Evolutionary conservation across 1,284 basidiomycete genomes (phyloP), one percentile per base, ranked within the genome.

Genomic region (Leccinum subrobustum): DNA sequence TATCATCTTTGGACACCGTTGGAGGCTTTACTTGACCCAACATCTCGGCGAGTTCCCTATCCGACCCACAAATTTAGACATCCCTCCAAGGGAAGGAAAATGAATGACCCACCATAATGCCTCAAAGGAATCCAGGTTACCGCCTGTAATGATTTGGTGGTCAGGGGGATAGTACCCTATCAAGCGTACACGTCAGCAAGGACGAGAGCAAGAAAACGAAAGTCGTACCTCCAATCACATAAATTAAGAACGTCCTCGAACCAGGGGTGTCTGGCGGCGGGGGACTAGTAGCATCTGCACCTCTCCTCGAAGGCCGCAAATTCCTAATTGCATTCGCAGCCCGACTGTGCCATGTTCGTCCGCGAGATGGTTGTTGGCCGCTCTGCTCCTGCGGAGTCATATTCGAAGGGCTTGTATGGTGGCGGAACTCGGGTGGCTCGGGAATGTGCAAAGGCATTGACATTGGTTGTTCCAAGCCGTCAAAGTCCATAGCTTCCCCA

Each of bases 141-240:
- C 85, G 29, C 90, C 89, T 5, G 87, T 88, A 52, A 95, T 85
- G 61, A 96, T 87, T 56, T 86, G 89, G 71, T 95, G 93, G 63
- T 91, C 87, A 23, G 89, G 89, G 1, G 93, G 91, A 71, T 95
- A 96, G 70, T 94, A 93, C 18, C 92, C 93, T 85, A 66, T 8
- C 42, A 55, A 37, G 37, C 23, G 29, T 55, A 48, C 23, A 59
- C 37, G 47, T 64, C 58, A 69, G 52, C 42, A 58, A 58, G 11
- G 35, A 14, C 12, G 23, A 31, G 29, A 1, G 44, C 50, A 14
- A 42, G 6, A 12, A 31, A 63, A 52, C 33, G 31, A 51, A 23
- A 55, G 42, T 70, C 77, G 62, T 61, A 84, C 88, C 89, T 60
- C 89, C 89, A 69, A 91, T 90, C 63, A 92, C 89, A 74, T 91